Conservation (phyloP, 2,329 filamentous ascomycete species). For the Kalmusia sp. region DNA sequence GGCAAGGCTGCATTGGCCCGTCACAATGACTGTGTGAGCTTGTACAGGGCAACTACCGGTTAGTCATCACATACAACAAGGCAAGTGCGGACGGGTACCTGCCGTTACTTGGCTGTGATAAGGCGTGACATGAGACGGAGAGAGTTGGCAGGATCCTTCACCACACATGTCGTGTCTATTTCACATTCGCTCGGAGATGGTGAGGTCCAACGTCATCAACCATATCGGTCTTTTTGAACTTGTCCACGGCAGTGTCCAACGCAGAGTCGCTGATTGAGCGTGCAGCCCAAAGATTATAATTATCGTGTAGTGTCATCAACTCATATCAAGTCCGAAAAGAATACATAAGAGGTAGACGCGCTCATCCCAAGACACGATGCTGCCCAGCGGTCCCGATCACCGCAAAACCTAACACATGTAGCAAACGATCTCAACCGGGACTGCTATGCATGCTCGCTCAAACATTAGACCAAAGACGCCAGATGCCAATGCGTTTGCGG, state of each 20-base stretch:
- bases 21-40: not conserved
- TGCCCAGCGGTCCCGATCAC: constrained; percentile 1
- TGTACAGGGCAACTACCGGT: not conserved
- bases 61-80: too few species aligned
- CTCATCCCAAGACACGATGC: not conserved
- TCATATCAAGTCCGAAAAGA: constrained; percentile 8
- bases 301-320: constrained; percentile 12
- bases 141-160: too few species aligned
- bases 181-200: too few species aligned
- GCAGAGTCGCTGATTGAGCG: constrained; percentile 7
- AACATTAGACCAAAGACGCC: constrained; percentile 22
- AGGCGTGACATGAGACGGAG: not conserved
- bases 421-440: constrained; percentile 26
- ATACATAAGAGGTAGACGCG: not conserved
- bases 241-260: too few species aligned
- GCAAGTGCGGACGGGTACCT: too few species aligned
- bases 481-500: constrained; percentile 23
- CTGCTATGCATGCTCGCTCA: constrained; percentile 26
- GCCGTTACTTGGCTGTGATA: not conserved
- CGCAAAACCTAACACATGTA: constrained; percentile 17
- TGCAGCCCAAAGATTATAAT: constrained; percentile 5
- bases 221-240: too few species aligned
- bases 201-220: too few species aligned
- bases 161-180: too few species aligned
- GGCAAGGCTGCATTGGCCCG: too few species aligned